Evolutionary conservation across 495 filamentous ascomycete species (phyloP), one percentile per base, ranked within the genome.

Genomic region (Parmelia sp.): DNA sequence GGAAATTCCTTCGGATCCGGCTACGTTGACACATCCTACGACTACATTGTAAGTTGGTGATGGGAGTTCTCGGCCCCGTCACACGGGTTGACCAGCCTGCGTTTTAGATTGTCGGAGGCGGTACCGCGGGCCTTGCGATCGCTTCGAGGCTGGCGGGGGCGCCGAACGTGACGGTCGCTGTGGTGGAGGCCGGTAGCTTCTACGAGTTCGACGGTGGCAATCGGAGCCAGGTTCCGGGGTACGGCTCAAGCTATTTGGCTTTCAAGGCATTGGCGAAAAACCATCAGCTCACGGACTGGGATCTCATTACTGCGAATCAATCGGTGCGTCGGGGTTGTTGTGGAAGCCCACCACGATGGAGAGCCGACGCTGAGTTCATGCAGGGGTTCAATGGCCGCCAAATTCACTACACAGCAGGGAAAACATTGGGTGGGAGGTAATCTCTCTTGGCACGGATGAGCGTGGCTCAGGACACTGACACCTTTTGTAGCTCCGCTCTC

Each of bases 121-220:
- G 84, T 9, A 85, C 74, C 0, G 77, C 78, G 1, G 84, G 84
- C 1, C 70, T 77, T 9, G 70, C 74, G 2, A 62, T 85, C 4
- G 83, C 82, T 4, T 72, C 72, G 1, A 74, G 84, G 10, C 71
- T 86, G 2, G 75, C 76, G 1, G 71, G 78, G 61, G 61, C 72
- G 27, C 61, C 68, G 0, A 71, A 64, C 19, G 61, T 71, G 29
- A 68, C 60, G 2, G 77, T 83, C 3, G 79, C 77, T 0, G 70
- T 86, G 12, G 69, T 87, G 21, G 84, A 87, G 71, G 83, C 83
- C 2, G 84, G 84, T 7, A 75, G 76, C 0, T 74, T 78, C 61
- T 86, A 86, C 60, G 77, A 86, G 67, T 39, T 75, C 9, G 74
- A 77, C 70, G 70, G 76, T 66, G 68, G 80, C 60, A 73, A 83